phyloP scores from a whole-genome alignment of 2,329 filamentous ascomycete species.

The Grosmannia penicillata region DNA sequence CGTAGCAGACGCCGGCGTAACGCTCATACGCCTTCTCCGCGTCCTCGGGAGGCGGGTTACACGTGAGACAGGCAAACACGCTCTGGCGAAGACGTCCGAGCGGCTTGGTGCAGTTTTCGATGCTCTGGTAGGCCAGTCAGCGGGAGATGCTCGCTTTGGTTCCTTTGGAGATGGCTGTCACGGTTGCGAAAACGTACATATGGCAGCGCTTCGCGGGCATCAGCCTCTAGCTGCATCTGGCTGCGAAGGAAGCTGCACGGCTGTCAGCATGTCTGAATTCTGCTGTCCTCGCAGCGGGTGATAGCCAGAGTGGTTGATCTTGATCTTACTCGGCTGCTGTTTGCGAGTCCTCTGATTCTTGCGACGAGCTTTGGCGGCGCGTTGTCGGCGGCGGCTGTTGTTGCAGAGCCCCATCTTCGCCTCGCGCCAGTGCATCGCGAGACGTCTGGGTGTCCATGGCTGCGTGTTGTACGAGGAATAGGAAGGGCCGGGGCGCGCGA shows the following conservation, averaged over 20 bases:
- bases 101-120: slow-evolving; percentile 83
- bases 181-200: slow-evolving; percentile 46
- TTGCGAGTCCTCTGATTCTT: slow-evolving; percentile 50
- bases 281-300: neutral
- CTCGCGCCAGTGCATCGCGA: slow-evolving; percentile 7
- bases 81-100: slow-evolving; percentile 77
- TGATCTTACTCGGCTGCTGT: slow-evolving; percentile 51
- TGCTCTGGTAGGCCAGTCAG: slow-evolving; percentile 44
- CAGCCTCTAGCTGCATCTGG: slow-evolving; percentile 82
- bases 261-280: neutral
- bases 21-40: slow-evolving; percentile 43
- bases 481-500: neutral
- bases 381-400: slow-evolving; percentile 12
- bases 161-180: too few species aligned
- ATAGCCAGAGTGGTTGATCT: neutral
- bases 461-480: neutral
- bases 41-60: slow-evolving; percentile 62
- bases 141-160: too few species aligned
- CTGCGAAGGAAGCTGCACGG: slow-evolving; percentile 64
- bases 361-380: slow-evolving; percentile 45
- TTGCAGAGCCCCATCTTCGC: slow-evolving; percentile 33
- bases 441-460: slow-evolving; percentile 5
- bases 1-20: slow-evolving; percentile 82
- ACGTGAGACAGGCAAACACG: slow-evolving; percentile 87
- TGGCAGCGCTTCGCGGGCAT: slow-evolving; percentile 86